These are phyloP conservation scores for Raphanus sativus DNA, from an alignment of 345 rosid species.

Conservation along the genomic window DNA sequence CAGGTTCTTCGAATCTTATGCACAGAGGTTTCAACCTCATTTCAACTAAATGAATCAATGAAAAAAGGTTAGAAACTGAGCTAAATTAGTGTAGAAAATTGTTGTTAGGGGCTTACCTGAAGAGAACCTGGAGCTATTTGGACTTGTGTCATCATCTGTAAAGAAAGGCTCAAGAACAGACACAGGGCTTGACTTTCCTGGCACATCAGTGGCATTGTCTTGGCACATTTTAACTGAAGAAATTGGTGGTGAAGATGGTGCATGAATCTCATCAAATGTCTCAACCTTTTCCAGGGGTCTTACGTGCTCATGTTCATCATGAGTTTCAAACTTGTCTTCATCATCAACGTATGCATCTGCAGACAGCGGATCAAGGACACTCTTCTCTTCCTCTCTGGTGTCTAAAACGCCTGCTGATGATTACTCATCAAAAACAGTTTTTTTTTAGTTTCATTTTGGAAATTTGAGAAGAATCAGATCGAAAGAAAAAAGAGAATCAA, in stretches of 20 bases:
- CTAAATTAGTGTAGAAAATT: too few species aligned
- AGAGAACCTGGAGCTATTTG: conserved; percentile 50
- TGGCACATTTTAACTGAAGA: conserved; percentile 48
- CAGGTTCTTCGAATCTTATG: conserved; percentile 68
- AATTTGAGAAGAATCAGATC: conserved; percentile 22
- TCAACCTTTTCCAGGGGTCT: conserved; percentile 50
- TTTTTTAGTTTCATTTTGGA: neutral
- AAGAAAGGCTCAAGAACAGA: conserved; percentile 85
- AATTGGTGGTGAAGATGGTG: conserved; percentile 48
- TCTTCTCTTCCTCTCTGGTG: too few species aligned
- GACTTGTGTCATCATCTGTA: conserved; percentile 65
- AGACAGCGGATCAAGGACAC: conserved; percentile 15
- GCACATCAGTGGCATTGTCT: conserved; percentile 45
- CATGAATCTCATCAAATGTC: conserved; percentile 15
- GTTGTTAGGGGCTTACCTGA: conserved; percentile 44
- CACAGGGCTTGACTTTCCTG: conserved; percentile 76
- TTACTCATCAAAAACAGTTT: conserved; percentile 9
- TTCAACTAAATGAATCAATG: conserved; percentile 46
- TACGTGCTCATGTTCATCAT: conserved; percentile 7
- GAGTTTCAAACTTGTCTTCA: neutral
- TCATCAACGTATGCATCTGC: conserved; percentile 32
- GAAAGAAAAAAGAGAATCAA: neutral
- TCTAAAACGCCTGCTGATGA: conserved; percentile 42
- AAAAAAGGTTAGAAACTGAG: conserved; percentile 35
- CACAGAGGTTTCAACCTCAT: conserved; percentile 49